phyloP scores from a whole-genome alignment of 306 rosid genomes.

The Pyrus betulifolia region DNA sequence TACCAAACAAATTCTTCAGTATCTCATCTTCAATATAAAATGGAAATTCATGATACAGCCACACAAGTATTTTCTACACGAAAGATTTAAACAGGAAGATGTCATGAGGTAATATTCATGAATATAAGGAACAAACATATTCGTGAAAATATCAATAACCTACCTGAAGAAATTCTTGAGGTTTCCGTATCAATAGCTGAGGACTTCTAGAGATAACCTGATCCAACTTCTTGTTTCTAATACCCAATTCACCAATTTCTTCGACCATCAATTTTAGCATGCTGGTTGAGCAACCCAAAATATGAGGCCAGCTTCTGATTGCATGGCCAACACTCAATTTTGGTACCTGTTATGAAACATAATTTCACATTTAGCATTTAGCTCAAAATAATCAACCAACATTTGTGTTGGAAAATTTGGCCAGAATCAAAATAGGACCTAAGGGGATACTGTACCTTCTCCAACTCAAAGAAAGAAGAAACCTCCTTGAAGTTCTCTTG shows the following conservation, averaged over 20 bases:
- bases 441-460: conserved; percentile 43
- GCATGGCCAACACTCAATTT: conserved; percentile 38
- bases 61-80: background rate
- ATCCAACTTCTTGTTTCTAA: conserved; percentile 55
- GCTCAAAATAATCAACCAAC: no score
- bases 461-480: conserved; percentile 37
- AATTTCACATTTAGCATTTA: conserved; percentile 3
- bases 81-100: background rate
- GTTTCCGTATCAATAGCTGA: conserved; percentile 56
- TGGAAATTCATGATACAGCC: background rate
- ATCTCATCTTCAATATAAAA: background rate
- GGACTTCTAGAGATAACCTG: conserved; percentile 70
- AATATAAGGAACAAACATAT: background rate
- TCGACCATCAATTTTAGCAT: conserved; percentile 56
- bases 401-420: background rate
- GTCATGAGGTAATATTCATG: background rate
- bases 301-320: conserved; percentile 77
- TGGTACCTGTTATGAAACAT: conserved; percentile 49
- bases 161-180: conserved; percentile 66
- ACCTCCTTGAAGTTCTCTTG: conserved; percentile 57
- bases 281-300: conserved; percentile 75
- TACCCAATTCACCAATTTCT: conserved; percentile 52
- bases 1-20: background rate
- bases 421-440: conserved; percentile 7
- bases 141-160: conserved; percentile 9